A percentile compares a stretch with the other conserved stretches of the same genome.
Evolutionary conservation across 495 filamentous ascomycete species (phyloP).

Genomic region (Aspergillus baeticus): DNA sequence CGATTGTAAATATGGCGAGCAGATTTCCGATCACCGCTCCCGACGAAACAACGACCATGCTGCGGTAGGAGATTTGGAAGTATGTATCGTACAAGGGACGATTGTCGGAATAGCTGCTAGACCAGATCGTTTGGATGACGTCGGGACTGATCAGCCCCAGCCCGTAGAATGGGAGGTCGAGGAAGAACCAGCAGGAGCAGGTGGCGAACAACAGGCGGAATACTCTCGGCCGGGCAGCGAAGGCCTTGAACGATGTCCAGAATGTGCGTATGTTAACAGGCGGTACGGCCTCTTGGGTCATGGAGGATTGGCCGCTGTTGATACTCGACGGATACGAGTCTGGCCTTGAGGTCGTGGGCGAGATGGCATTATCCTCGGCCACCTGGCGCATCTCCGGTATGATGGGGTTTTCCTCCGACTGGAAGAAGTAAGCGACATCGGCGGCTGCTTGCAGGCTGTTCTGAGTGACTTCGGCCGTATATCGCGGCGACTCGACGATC

Average conservation of each 20-base stretch:
- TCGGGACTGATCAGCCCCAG: constrained; percentile 12
- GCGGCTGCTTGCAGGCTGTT: constrained; percentile 31
- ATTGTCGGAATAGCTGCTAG: neutral
- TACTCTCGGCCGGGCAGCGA: neutral
- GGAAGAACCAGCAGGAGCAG: constrained; percentile 13
- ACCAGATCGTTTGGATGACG: constrained; percentile 13
- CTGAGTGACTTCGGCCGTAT: constrained; percentile 40
- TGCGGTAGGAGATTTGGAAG: constrained; percentile 3
- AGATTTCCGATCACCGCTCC: constrained; percentile 11
- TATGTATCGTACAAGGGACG: constrained; percentile 1
- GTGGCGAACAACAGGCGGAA: constrained; percentile 7
- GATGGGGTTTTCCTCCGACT: neutral
- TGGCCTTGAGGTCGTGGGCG: neutral
- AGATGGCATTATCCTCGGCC: neutral
- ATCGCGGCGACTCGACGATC: constrained; percentile 56
- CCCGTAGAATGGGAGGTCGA: constrained; percentile 14
- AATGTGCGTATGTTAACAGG: neutral
- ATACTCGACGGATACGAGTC: neutral
- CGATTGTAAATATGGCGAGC: constrained; percentile 10
- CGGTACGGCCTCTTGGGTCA: neutral
- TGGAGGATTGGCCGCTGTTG: neutral
- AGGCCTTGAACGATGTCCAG: constrained; percentile 3
- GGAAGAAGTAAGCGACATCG: constrained; percentile 15
- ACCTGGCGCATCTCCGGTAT: neutral
- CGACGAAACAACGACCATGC: constrained; percentile 14